Evolutionary conservation across 495 filamentous ascomycete species (phyloP).

Genomic region (Penicillium odoratum): DNA sequence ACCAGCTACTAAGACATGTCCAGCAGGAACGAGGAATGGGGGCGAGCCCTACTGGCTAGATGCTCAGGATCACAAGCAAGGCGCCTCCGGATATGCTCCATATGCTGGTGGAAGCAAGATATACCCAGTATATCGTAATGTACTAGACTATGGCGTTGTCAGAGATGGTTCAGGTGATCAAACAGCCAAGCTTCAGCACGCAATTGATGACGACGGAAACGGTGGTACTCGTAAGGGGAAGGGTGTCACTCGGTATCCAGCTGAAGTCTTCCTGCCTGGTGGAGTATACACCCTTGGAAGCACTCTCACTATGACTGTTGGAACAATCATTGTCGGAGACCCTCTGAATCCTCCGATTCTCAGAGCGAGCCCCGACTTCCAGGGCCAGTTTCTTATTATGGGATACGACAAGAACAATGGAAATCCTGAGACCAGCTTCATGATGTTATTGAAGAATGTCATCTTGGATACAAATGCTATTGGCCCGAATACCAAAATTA

Average conservation of each 20-base stretch:
- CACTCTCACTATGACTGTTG: conserved; percentile 42
- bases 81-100: conserved; percentile 38
- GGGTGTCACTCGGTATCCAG: conserved; percentile 50
- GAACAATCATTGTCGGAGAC: conserved; percentile 48
- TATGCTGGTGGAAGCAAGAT: conserved; percentile 30
- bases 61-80: conserved; percentile 31
- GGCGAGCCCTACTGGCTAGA: conserved; percentile 36
- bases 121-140: conserved; percentile 60
- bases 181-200: conserved; percentile 38
- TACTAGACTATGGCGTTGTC: conserved; percentile 51
- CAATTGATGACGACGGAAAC: conserved; percentile 37
- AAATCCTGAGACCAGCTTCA: conserved; percentile 42
- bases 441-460: conserved; percentile 44
- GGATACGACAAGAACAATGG: conserved; percentile 35
- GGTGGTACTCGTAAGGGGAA: conserved; percentile 36
- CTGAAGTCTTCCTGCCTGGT: conserved; percentile 50
- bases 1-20: conserved; percentile 23
- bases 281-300: conserved; percentile 45
- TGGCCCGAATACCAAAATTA: conserved; percentile 26
- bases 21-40: conserved; percentile 6
- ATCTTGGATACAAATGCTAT: conserved; percentile 41
- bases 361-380: conserved; percentile 34
- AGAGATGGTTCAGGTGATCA: conserved; percentile 50
- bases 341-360: conserved; percentile 38
- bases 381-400: conserved; percentile 31